Evolutionary conservation across 169 alveolate species (phyloP).

Genomic region (Eimeria brunetti): DNA sequence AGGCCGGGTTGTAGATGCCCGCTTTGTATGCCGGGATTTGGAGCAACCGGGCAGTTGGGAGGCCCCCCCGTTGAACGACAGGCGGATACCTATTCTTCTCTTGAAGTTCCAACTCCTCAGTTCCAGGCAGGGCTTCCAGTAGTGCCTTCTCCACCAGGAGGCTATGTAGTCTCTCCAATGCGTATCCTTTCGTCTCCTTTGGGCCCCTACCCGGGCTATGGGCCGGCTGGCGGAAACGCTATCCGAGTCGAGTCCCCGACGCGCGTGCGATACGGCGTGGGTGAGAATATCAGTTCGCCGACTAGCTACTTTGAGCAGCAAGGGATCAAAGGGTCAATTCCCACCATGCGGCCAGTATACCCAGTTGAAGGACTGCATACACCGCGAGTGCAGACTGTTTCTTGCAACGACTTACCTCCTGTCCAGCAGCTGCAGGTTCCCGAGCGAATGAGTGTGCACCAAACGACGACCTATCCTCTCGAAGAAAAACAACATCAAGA

Average conservation of each 20-base stretch:
- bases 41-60: neutral
- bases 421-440: neutral
- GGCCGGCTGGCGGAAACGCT: conserved; percentile 7
- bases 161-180: conserved; percentile 53
- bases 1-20: conserved; percentile 70
- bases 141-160: conserved; percentile 29
- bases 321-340: neutral
- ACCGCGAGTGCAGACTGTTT: conserved; percentile 53
- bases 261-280: neutral
- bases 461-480: neutral
- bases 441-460: conserved; percentile 21
- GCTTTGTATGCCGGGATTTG: conserved; percentile 32
- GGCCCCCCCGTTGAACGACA: conserved; percentile 8
- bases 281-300: conserved; percentile 13
- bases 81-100: conserved; percentile 17
- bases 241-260: neutral
- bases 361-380: conserved; percentile 30
- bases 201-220: conserved; percentile 51
- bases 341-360: conserved; percentile 25
- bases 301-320: neutral
- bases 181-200: conserved; percentile 57
- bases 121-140: conserved; percentile 71
- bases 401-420: conserved; percentile 26
- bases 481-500: conserved; percentile 27
- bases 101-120: conserved; percentile 34